Conservation (phyloP, 164 flowering plant genomes). For the Houttuynia cordata region DNA sequence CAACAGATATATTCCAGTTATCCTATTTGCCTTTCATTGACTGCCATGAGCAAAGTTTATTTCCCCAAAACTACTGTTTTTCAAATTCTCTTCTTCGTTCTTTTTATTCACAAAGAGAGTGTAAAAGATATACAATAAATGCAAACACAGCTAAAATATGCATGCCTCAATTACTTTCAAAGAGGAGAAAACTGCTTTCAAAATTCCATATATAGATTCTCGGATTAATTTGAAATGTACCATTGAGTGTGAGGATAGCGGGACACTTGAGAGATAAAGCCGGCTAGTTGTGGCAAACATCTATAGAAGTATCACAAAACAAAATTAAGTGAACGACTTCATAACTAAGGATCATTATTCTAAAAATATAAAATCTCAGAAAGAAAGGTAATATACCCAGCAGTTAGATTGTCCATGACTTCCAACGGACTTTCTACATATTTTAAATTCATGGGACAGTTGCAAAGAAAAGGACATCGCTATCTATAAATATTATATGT, state of each 20-base stretch:
- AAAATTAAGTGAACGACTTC: neutral
- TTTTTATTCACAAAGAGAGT: no score
- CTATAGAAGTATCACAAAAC: conserved; percentile 22
- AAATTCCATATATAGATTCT: no score
- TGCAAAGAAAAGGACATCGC: conserved; percentile 40
- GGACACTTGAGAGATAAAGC: conserved; percentile 12
- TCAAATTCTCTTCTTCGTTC: no score
- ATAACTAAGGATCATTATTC: neutral
- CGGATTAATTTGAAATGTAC: conserved; percentile 16
- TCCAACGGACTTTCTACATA: conserved; percentile 12
- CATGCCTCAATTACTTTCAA: no score
- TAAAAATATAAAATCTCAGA: neutral
- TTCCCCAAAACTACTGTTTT: no score
- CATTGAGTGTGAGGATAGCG: conserved; percentile 34
- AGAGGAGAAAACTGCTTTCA: no score
- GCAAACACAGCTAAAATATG: no score
- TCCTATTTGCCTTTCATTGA: no score
- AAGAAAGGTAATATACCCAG: conserved; percentile 21
- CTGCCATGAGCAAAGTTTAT: no score
- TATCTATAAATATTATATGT: conserved; percentile 15
- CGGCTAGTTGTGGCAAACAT: conserved; percentile 19
- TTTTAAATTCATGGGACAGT: conserved; percentile 32
- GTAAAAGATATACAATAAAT: no score
- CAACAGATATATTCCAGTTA: no score
- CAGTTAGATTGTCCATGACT: conserved; percentile 11